These are phyloP conservation scores for Emiliania huxleyi DNA, from an alignment of 78 protist genomes.

Conservation along the genomic window DNA sequence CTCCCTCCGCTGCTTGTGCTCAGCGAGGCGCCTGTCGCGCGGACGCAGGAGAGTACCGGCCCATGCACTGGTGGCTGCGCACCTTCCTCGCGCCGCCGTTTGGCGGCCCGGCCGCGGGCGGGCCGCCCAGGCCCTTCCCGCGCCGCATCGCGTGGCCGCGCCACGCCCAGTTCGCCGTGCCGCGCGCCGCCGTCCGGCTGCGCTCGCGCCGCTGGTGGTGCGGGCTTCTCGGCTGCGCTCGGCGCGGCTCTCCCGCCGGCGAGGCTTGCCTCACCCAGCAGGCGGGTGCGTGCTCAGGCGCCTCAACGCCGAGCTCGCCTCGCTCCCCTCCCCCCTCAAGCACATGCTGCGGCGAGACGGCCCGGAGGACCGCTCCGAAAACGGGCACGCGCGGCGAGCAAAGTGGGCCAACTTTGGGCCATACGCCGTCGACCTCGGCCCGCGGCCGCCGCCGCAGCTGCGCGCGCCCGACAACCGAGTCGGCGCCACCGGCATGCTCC, in stretches of 20 bases:
- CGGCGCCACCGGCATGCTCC: not conserved
- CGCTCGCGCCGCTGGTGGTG: not conserved
- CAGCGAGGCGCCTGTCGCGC: too few relatives aligned
- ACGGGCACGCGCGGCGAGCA: not conserved
- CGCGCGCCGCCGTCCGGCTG: not conserved
- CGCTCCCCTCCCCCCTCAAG: not conserved
- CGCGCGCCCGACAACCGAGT: not conserved
- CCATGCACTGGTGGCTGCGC: slow-evolving; percentile 8
- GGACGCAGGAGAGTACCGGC: too few relatives aligned
- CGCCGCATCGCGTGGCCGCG: not conserved
- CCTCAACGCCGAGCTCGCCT: not conserved
- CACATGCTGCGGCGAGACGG: not conserved
- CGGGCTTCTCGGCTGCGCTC: not conserved
- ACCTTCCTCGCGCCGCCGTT: not conserved
- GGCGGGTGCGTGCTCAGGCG: too few relatives aligned
- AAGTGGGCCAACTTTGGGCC: slow-evolving; percentile 4
- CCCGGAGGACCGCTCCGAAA: not conserved
- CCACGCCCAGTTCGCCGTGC: not conserved
- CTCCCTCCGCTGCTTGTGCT: too few relatives aligned
- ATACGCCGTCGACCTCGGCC: not conserved
- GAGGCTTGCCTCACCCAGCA: not conserved
- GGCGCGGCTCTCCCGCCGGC: not conserved
- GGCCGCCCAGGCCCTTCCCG: not conserved
- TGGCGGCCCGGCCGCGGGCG: not conserved
- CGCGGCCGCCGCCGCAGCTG: not conserved